Conservation (phyloP, 805 yeast species). For the Yueomyces sp. region DNA sequence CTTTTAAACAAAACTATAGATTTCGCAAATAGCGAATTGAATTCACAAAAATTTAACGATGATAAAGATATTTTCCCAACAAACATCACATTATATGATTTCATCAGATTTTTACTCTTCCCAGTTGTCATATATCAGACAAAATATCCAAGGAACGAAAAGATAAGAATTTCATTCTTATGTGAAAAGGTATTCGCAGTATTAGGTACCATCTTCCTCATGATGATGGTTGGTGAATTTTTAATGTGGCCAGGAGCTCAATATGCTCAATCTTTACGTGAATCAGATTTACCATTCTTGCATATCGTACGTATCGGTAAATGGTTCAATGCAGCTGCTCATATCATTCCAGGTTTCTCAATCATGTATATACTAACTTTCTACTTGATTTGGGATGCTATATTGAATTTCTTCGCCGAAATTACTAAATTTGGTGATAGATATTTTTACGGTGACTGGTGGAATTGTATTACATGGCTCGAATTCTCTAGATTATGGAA, state of each 20-base stretch:
- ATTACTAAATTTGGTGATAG: conserved; percentile 78
- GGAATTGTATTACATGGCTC: conserved; percentile 88
- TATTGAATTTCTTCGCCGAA: conserved; percentile 82
- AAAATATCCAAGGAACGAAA: conserved; percentile 59
- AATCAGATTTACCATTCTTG: conserved; percentile 10
- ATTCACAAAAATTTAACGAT: conserved; percentile 32
- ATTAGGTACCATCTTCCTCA: conserved; percentile 68
- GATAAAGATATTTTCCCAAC: conserved; percentile 38
- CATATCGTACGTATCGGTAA: conserved; percentile 3
- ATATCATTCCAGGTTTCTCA: conserved; percentile 67
- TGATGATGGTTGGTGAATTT: conserved; percentile 70
- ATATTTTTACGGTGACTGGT: conserved; percentile 87
- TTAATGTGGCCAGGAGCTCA: conserved; percentile 59
- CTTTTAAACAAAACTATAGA: conserved; percentile 3
- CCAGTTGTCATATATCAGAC: conserved; percentile 81
- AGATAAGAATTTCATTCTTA: conserved; percentile 54
- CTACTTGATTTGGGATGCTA: conserved; percentile 87
- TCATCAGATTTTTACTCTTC: conserved; percentile 65
- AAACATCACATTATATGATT: conserved; percentile 53
- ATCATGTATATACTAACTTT: conserved; percentile 62
- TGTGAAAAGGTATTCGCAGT: conserved; percentile 57
- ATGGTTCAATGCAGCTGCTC: conserved; percentile 33
- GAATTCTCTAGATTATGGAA: conserved; percentile 89
- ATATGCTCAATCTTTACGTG: conserved; percentile 38
- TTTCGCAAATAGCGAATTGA: conserved; percentile 39